Evolutionary conservation across 2,329 filamentous ascomycete genomes (phyloP), one percentile per base, ranked within the genome.

Genomic region (Xylogone sp.): DNA sequence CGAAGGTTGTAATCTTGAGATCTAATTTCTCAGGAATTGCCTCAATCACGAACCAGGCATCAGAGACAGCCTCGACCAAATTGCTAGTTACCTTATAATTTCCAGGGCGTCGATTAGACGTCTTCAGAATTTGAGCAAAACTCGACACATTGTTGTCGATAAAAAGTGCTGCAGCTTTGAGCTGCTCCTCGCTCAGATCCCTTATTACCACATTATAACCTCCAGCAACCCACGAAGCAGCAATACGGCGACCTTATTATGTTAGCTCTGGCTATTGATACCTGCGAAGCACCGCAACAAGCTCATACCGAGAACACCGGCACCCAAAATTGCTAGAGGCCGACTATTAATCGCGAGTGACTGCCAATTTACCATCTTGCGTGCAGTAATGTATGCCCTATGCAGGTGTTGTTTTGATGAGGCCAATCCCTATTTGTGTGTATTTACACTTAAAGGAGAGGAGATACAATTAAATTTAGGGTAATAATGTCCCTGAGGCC

Each of bases 191-290:
- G 39, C 63, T 68, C 1, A 71, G 74, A 21, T 78, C 76, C 12
- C 69, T 65, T 50, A 78, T 68, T 21, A 65, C 51, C 7, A 77
- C 73, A 19, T 70, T 58, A 54, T 71, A 73, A 2, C 76, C 75
- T 4, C 65, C 68, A 1, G 72, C 65, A 9, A 66, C 68, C 70
- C 71, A 77, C 8, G 56, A 62, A 21, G 65, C 66, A 3, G 66
- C 69, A 13, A 75, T 71, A 16, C 73, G 65, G 34, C 34, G 34
- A 7, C 34, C n/a, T 9, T 6, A 27, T 27, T 6, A 27, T 27
- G 34, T 18, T 39, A 39, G 10, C 13, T 31, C 27, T 8, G 27
- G 27, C 13, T 31, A 31, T 7, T 31, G 27, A 8, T 31, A 31
- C 27, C n/a, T 9, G 34, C 5, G n/a, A 39, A 5, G 34, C 6